Percentiles rank a stretch among this genome's conserved stretches.
Conservation (phyloP, 2,329 filamentous ascomycete species). For the Periconia macrospinosa region DNA sequence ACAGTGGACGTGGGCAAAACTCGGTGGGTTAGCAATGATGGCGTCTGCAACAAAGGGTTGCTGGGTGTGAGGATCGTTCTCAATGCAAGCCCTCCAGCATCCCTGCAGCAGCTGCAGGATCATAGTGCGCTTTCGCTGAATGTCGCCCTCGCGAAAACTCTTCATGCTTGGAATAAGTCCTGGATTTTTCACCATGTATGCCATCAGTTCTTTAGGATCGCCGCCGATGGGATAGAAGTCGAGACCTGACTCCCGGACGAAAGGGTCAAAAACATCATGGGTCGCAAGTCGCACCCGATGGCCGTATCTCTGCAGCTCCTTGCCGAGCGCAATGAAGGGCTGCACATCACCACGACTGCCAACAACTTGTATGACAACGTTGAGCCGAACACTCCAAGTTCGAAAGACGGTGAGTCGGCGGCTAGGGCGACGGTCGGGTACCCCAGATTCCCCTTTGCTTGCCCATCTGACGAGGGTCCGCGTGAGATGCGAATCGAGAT, state of each 20-base stretch:
- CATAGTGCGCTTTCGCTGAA: slow-evolving; percentile 34
- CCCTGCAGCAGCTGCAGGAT: slow-evolving; percentile 30
- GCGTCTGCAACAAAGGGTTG: slow-evolving; percentile 75
- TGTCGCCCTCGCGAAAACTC: slow-evolving; percentile 27
- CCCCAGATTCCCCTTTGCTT: slow-evolving; percentile 8
- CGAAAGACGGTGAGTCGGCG: background rate
- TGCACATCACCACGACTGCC: slow-evolving; percentile 60
- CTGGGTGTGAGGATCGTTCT: slow-evolving; percentile 35
- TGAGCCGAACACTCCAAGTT: slow-evolving; percentile 33
- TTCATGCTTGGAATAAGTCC: slow-evolving; percentile 39
- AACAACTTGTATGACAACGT: slow-evolving; percentile 60
- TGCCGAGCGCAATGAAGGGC: slow-evolving; percentile 61
- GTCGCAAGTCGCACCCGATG: slow-evolving; percentile 31
- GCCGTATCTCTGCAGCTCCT: slow-evolving; percentile 39
- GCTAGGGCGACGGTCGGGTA: background rate
- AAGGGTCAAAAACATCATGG: slow-evolving; percentile 16
- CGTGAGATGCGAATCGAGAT: slow-evolving; percentile 24
- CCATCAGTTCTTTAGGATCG: slow-evolving; percentile 47
- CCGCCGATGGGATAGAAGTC: slow-evolving; percentile 42
- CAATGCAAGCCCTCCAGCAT: slow-evolving; percentile 39
- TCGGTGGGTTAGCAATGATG: slow-evolving; percentile 79
- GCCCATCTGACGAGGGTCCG: slow-evolving; percentile 24
- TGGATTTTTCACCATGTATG: slow-evolving; percentile 54
- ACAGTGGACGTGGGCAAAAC: slow-evolving; percentile 73
- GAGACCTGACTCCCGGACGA: slow-evolving; percentile 18